phyloP scores from a whole-genome alignment of 179 eudicot genomes.

The Silene vulgaris region DNA sequence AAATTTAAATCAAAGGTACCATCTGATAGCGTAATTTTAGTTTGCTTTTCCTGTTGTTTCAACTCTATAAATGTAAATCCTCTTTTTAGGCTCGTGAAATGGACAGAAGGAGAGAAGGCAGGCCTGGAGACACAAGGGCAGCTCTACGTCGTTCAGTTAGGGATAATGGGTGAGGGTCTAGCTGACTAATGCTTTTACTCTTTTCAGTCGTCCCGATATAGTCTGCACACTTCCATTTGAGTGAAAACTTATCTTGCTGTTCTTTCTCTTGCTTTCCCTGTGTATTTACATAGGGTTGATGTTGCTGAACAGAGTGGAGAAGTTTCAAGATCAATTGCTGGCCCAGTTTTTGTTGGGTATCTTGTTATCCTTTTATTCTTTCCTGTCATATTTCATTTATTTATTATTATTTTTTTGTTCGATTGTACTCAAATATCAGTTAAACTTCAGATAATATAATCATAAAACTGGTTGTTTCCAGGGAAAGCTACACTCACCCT shows the following conservation, averaged over 20 bases:
- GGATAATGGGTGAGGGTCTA: constrained; percentile 70
- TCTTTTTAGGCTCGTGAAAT: constrained; percentile 74
- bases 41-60: constrained; percentile 16
- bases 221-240: background rate
- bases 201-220: background rate
- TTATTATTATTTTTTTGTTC: too few relatives aligned
- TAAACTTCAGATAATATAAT: background rate
- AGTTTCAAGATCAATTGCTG: constrained; percentile 55
- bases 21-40: background rate
- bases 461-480: constrained; percentile 23
- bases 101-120: constrained; percentile 94
- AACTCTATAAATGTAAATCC: constrained; percentile 6
- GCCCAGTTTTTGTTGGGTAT: constrained; percentile 64
- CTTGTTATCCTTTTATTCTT: background rate
- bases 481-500: constrained; percentile 64
- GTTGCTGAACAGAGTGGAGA: constrained; percentile 97
- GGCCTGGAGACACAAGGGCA: constrained; percentile 91
- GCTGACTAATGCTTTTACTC: background rate
- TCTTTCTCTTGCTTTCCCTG: background rate
- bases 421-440: background rate
- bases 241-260: too few relatives aligned
- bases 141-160: constrained; percentile 83
- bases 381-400: background rate
- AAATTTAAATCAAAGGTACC: constrained; percentile 86
- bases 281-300: constrained; percentile 47